Conservation (phyloP, 2,329 filamentous ascomycete species). For the Cladophialophora psammophila region DNA sequence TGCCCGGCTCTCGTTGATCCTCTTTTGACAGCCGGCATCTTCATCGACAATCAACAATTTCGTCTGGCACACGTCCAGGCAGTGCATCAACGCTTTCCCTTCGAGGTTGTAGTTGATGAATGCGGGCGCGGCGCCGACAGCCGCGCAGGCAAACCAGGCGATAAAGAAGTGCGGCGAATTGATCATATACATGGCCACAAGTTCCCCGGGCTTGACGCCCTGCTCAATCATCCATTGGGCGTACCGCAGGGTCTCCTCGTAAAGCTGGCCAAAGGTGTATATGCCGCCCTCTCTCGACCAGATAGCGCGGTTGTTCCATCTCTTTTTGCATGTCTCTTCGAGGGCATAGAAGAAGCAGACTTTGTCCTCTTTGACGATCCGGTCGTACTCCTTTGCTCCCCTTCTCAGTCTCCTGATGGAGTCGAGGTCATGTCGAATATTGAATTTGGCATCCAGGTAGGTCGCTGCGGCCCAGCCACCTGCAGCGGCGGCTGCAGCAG, state of each 20-base stretch:
- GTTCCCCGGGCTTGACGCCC: slow-evolving; percentile 65
- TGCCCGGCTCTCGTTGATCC: slow-evolving; percentile 61
- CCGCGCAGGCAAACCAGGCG: slow-evolving; percentile 69
- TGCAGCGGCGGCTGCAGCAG: slow-evolving; percentile 43
- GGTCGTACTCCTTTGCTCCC: slow-evolving; percentile 55
- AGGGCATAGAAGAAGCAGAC: slow-evolving; percentile 72
- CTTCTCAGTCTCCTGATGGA: slow-evolving; percentile 54
- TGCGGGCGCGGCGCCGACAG: slow-evolving; percentile 72
- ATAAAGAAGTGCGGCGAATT: slow-evolving; percentile 74
- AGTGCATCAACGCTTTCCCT: slow-evolving; percentile 70
- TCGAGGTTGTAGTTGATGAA: slow-evolving; percentile 72
- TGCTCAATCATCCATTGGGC: slow-evolving; percentile 67
- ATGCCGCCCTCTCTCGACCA: slow-evolving; percentile 68
- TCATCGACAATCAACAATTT: slow-evolving; percentile 67
- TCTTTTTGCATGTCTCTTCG: slow-evolving; percentile 61
- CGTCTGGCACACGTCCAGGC: slow-evolving; percentile 65
- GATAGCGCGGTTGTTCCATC: slow-evolving; percentile 65
- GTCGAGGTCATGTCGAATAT: slow-evolving; percentile 68
- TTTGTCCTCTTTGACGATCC: slow-evolving; percentile 61
- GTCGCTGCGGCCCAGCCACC: slow-evolving; percentile 56
- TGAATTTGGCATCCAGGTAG: slow-evolving; percentile 74
- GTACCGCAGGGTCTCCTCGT: slow-evolving; percentile 65
- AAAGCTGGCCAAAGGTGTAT: slow-evolving; percentile 66
- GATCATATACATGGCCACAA: slow-evolving; percentile 71
- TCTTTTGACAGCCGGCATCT: slow-evolving; percentile 59